phyloP scores from a whole-genome alignment of 129 eudicot species.

The Oenanthe sinensis region DNA sequence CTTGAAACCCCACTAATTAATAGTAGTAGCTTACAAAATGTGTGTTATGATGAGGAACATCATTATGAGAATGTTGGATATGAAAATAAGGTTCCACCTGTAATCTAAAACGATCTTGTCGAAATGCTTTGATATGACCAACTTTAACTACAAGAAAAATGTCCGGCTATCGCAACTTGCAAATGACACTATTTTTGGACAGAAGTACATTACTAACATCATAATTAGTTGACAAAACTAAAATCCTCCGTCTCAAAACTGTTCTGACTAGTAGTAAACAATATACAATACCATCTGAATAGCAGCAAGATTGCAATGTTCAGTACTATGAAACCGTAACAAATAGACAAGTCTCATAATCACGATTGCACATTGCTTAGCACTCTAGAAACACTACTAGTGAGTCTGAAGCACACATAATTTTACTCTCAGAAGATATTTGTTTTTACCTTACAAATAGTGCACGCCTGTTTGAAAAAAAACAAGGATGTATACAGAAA shows the following conservation, averaged over 20 bases:
- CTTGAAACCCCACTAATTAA: conserved; percentile 15
- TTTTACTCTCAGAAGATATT: background rate
- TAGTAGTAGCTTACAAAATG: conserved; percentile 29
- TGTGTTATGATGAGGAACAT: conserved; percentile 12
- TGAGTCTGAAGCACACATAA: background rate
- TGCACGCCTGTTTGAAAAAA: conserved; percentile 34
- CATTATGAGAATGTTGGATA: conserved; percentile 24
- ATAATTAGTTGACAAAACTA: background rate
- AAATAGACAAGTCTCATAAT: background rate
- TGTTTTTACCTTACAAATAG: background rate
- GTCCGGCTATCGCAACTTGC: background rate
- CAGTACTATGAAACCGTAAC: background rate
- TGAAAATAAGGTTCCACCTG: too few relatives aligned
- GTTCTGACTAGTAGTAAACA: background rate
- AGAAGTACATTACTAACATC: background rate
- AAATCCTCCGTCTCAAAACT: background rate
- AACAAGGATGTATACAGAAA: background rate
- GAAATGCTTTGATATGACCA: background rate
- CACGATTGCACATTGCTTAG: background rate
- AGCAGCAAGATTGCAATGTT: background rate
- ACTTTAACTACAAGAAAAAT: background rate
- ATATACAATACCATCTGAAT: background rate
- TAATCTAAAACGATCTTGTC: background rate
- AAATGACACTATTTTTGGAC: too few relatives aligned
- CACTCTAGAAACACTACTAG: background rate